Evolutionary conservation across 2,329 filamentous ascomycete genomes (phyloP).

Genomic region (Ophiosphaerella herpotricha): DNA sequence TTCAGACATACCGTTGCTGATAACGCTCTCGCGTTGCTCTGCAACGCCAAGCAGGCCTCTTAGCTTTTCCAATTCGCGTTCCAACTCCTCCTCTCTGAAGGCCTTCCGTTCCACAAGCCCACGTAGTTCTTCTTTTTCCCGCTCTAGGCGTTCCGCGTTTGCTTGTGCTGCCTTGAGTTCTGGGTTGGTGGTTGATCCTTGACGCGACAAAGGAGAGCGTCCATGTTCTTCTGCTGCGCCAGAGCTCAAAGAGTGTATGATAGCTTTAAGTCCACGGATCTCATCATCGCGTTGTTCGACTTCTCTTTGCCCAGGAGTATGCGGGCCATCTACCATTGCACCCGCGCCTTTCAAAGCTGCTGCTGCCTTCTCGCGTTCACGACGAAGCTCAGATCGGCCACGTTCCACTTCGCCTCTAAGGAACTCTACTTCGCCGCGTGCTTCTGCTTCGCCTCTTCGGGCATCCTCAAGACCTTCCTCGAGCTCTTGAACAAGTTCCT

Average conservation of each 20-base stretch:
- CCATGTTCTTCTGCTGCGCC: slow-evolving; percentile 58
- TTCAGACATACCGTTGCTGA: slow-evolving; percentile 58
- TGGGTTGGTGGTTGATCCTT: slow-evolving; percentile 31
- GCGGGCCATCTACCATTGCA: slow-evolving; percentile 49
- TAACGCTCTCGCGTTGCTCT: slow-evolving; percentile 58
- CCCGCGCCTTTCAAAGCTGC: slow-evolving; percentile 62
- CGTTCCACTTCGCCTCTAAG: slow-evolving; percentile 92
- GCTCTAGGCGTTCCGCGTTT: slow-evolving; percentile 72
- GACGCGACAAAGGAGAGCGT: slow-evolving; percentile 38
- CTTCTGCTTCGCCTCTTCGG: slow-evolving; percentile 90
- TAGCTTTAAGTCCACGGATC: slow-evolving; percentile 94
- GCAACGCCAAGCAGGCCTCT: slow-evolving; percentile 40
- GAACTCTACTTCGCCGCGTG: slow-evolving; percentile 93
- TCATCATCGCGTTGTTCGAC: slow-evolving; percentile 95
- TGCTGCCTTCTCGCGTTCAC: slow-evolving; percentile 83
- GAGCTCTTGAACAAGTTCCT: slow-evolving; percentile 93
- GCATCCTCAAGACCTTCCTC: slow-evolving; percentile 97
- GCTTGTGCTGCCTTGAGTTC: slow-evolving; percentile 63
- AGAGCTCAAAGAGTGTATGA: slow-evolving; percentile 92
- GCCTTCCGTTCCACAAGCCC: slow-evolving; percentile 73
- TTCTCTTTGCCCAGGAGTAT: slow-evolving; percentile 65
- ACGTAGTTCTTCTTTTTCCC: slow-evolving; percentile 79
- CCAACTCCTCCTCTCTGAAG: slow-evolving; percentile 79
- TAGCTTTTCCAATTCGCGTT: slow-evolving; percentile 75
- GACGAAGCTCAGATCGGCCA: slow-evolving; percentile 81